phyloP scores from a whole-genome alignment of 73 alveolate species.

The Paraurostyla sp. region DNA sequence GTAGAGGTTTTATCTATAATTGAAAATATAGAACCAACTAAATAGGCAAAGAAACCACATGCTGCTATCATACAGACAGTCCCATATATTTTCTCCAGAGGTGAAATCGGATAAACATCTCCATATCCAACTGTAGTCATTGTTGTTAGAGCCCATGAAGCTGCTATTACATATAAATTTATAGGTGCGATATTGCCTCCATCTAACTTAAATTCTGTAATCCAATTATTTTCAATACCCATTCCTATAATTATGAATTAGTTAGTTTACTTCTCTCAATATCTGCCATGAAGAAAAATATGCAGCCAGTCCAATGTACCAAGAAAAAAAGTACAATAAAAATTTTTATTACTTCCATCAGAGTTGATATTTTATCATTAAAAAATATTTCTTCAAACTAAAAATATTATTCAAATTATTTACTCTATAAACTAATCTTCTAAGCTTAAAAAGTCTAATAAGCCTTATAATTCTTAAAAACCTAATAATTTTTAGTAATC shows the following conservation, averaged over 20 bases:
- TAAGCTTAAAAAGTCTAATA: slow-evolving; percentile 79
- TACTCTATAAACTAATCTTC: slow-evolving; percentile 56
- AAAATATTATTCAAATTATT: not conserved
- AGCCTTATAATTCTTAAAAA: slow-evolving; percentile 80
- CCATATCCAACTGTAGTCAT: slow-evolving; percentile 96
- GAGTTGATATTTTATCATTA: slow-evolving; percentile 26
- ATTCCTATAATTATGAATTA: not conserved
- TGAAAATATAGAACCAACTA: slow-evolving; percentile 86
- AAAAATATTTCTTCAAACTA: slow-evolving; percentile 51
- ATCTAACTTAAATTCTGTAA: not conserved
- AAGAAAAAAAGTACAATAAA: slow-evolving; percentile 30
- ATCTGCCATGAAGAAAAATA: slow-evolving; percentile 38
- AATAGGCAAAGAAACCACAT: slow-evolving; percentile 88
- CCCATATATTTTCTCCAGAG: slow-evolving; percentile 80
- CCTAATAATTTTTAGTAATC: slow-evolving; percentile 79
- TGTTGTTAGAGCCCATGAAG: slow-evolving; percentile 87
- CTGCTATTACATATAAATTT: slow-evolving; percentile 72
- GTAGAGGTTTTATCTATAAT: slow-evolving; percentile 78
- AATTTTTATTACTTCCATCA: slow-evolving; percentile 46
- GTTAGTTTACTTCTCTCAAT: not conserved
- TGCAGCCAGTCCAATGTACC: slow-evolving; percentile 65
- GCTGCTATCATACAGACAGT: slow-evolving; percentile 82
- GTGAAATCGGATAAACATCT: slow-evolving; percentile 87
- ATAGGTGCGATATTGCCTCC: slow-evolving; percentile 13
- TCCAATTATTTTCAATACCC: slow-evolving; percentile 10